A percentile compares a stretch with the other conserved stretches of the same genome.
phyloP scores from a whole-genome alignment of 495 filamentous ascomycete genomes.

The Daldinia concentrica region DNA sequence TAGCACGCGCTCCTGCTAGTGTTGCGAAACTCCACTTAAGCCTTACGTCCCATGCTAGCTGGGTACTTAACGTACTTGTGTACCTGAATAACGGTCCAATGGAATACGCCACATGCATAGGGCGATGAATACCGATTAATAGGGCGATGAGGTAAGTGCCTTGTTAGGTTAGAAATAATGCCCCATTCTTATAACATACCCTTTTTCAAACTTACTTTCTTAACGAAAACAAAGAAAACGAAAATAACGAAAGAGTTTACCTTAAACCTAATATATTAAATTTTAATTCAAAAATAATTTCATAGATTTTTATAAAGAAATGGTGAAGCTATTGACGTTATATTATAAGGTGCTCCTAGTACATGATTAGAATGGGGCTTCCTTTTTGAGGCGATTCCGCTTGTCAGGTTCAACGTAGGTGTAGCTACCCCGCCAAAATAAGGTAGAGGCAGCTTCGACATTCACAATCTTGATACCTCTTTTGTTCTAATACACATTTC shows the following conservation, averaged over 20 bases:
- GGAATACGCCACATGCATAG: neutral
- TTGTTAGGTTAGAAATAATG: too few relatives aligned
- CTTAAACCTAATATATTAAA: too few relatives aligned
- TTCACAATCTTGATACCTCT: neutral
- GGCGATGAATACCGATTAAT: conserved; percentile 21
- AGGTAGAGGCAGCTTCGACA: neutral
- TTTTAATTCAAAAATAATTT: too few relatives aligned
- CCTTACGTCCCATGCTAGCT: conserved; percentile 26
- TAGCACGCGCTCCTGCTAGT: neutral
- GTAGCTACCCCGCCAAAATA: conserved; percentile 26
- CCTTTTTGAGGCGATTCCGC: too few relatives aligned
- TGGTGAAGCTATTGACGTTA: too few relatives aligned
- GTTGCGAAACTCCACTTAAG: conserved; percentile 22
- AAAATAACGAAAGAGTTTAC: too few relatives aligned
- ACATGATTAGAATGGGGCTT: too few relatives aligned
- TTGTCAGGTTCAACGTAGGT: neutral
- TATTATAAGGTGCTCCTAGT: too few relatives aligned
- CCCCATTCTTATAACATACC: too few relatives aligned
- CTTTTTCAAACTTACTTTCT: too few relatives aligned
- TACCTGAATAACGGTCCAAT: conserved; percentile 26
- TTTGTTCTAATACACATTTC: neutral
- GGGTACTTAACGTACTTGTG: conserved; percentile 13
- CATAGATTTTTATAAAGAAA: too few relatives aligned
- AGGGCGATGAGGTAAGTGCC: conserved; percentile 11
- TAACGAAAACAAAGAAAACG: too few relatives aligned